Conservation (phyloP, 2,329 filamentous ascomycete genomes). For the Hyphodiscus sp. region DNA sequence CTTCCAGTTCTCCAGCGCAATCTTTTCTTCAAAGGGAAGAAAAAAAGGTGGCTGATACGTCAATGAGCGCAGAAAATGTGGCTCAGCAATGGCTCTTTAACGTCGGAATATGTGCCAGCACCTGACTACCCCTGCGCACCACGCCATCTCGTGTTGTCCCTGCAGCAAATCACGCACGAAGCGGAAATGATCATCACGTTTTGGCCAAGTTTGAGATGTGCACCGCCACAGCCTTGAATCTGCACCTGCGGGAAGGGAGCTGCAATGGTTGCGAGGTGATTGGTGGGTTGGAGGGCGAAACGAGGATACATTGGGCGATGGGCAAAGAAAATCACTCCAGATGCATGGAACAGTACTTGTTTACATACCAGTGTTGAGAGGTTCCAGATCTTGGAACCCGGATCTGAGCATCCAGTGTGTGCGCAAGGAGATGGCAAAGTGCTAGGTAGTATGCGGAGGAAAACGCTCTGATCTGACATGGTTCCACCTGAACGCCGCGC, state of each 20-base stretch:
- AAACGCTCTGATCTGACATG: not conserved
- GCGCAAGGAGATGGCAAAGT: no score
- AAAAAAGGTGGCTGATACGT: no score
- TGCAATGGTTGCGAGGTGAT: no score
- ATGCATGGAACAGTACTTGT: no score
- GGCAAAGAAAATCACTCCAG: no score
- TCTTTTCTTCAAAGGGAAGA: no score
- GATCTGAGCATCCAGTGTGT: no score
- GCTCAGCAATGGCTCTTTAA: not conserved
- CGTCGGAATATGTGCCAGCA: not conserved
- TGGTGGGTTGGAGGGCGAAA: no score
- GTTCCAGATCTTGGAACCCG: no score
- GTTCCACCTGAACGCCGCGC: not conserved
- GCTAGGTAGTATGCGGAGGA: not conserved
- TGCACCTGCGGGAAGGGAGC: not conserved
- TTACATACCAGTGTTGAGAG: no score
- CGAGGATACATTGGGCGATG: no score
- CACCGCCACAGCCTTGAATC: not conserved
- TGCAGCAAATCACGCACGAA: not conserved
- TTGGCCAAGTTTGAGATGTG: not conserved
- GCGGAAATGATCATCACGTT: not conserved
- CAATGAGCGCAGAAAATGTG: not conserved
- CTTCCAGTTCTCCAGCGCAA: no score
- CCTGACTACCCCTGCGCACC: not conserved
- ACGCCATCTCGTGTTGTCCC: not conserved